A percentile compares a stretch with the other conserved stretches of the same genome.
These are phyloP conservation scores for Phytophthora cactorum DNA, from an alignment of 352 stramenopile genomes.

Conservation along the genomic window DNA sequence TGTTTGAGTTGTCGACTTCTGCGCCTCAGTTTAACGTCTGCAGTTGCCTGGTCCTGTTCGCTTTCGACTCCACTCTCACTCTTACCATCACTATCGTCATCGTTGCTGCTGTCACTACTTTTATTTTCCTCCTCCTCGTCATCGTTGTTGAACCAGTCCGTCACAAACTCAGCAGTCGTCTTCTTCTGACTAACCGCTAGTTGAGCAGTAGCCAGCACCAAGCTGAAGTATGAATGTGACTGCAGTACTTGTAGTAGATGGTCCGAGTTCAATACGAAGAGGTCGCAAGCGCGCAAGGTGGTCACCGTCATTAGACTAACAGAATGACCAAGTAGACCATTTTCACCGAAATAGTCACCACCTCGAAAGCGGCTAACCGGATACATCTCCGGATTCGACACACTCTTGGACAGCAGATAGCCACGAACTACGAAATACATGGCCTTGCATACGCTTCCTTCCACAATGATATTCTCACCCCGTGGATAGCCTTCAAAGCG, in stretches of 20 bases:
- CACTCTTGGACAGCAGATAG: conserved; percentile 57
- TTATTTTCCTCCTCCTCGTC: conserved; percentile 24
- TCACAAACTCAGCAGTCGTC: conserved; percentile 35
- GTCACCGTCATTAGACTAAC: conserved; percentile 62
- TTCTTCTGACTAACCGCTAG: conserved; percentile 48
- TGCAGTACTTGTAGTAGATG: conserved; percentile 49
- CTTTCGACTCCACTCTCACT: not conserved
- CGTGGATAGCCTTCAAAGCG: conserved; percentile 73
- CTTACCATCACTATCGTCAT: conserved; percentile 3
- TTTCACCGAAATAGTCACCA: conserved; percentile 68
- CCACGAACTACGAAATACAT: conserved; percentile 79
- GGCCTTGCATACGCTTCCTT: conserved; percentile 61
- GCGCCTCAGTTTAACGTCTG: conserved; percentile 17
- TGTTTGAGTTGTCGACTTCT: conserved; percentile 23
- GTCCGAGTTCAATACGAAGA: conserved; percentile 64
- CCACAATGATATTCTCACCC: conserved; percentile 60
- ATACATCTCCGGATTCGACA: conserved; percentile 57
- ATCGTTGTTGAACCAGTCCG: conserved; percentile 14
- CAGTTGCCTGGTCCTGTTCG: not conserved
- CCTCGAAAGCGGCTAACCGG: conserved; percentile 49
- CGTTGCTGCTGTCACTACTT: conserved; percentile 3
- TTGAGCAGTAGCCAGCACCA: conserved; percentile 49
- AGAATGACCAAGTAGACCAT: conserved; percentile 55
- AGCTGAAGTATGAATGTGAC: conserved; percentile 48
- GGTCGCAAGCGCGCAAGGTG: conserved; percentile 60